Evolutionary conservation across 805 yeast species (phyloP).

Genomic region (Metschnikowia continentalis): DNA sequence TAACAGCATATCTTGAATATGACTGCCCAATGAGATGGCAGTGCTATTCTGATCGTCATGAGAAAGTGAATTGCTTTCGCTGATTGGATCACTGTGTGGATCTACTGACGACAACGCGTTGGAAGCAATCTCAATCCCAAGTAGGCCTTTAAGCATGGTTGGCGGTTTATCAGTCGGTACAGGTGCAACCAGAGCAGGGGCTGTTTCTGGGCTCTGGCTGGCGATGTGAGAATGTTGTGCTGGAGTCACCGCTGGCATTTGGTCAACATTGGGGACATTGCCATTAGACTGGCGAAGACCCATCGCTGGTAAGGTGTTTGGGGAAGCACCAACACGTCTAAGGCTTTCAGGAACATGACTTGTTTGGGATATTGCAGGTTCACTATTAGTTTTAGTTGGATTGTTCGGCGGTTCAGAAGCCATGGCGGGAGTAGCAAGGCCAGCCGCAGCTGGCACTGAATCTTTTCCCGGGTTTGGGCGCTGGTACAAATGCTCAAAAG

Average conservation of each 20-base stretch:
- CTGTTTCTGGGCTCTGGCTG: not conserved
- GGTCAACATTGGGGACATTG: not conserved
- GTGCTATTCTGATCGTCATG: conserved; percentile 4
- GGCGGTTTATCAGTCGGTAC: not conserved
- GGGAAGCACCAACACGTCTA: not conserved
- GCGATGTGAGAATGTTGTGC: not conserved
- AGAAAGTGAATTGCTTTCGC: not conserved
- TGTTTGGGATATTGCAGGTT: not conserved
- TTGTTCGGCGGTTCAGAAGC: not conserved
- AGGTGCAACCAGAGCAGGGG: not conserved
- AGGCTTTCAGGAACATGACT: not conserved
- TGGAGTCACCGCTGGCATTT: not conserved
- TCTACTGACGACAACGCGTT: not conserved
- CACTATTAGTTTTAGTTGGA: not conserved
- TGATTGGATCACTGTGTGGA: not conserved
- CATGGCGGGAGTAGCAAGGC: not conserved
- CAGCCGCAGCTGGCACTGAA: not conserved
- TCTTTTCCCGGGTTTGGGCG: not conserved
- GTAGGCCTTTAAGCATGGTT: conserved; percentile 9
- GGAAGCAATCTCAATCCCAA: conserved; percentile 2
- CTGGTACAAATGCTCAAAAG: conserved; percentile 7
- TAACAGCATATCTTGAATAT: conserved; percentile 11
- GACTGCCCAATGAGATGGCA: conserved; percentile 2
- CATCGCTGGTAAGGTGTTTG: not conserved
- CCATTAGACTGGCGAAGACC: not conserved